Evolutionary conservation across 805 yeast species (phyloP), one percentile per base, ranked within the genome.

Genomic region (Nakazawaea wyomingensis): DNA sequence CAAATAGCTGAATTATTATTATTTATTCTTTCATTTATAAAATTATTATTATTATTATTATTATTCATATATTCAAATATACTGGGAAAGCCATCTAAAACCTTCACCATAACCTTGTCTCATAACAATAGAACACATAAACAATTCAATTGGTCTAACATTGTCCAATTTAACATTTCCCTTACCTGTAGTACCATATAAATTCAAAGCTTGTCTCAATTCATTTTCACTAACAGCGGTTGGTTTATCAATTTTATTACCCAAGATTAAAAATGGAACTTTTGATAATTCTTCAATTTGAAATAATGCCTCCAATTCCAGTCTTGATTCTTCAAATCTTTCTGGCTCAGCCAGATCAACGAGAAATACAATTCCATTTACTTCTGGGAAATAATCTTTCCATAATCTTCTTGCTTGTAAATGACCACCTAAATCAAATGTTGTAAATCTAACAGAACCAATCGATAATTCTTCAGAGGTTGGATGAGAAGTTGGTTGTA

Each of bases 351-450:
- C 98, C 44, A 96, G 95, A 64, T 93, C 99, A 26, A 93, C 97
- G 47, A 93, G 72, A 65, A 85, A 93, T 26, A 93, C 98, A 53
- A 93, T 93, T 44, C 97, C 99, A 65, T 89, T 86, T 39, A 93
- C 99, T 69, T 93, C 99, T 47, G 99, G 99, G 83, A 93, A 93
- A 66, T 93, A 93, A 65, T 93, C 98, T 63, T 90, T 90, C 99
- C 99, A 93, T 61, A 93, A 80, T 69, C 99, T 88, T 71, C 99
- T 90, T 39, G 99, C 98, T 69, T 91, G 97, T 65, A 79, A 83
- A 72, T 93, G 99, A 34, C 99, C 99, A 67, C 99, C 99, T 55
- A 93, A 76, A 65, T 93, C 99, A 57, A 93, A 93, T 22, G 99
- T 93, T 48, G 99, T 93, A 76, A 93, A 93, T 64, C 91, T 83